Evolutionary conservation across 2,329 filamentous ascomycete species (phyloP).

Genomic region (Harringtonia aguacate): DNA sequence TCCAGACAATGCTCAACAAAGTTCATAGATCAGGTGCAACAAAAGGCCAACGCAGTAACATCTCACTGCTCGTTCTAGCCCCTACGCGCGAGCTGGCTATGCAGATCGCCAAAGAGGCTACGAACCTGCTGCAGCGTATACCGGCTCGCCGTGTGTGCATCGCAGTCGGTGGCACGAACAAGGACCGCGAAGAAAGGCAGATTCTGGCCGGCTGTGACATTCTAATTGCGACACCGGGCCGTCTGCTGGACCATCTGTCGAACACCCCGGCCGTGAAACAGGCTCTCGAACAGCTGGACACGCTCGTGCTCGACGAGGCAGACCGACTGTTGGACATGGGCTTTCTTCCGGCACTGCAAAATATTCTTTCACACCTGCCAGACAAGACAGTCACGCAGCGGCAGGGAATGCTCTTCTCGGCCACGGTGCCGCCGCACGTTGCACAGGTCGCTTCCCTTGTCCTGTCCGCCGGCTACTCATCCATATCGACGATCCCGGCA

Average conservation of each 20-base stretch:
- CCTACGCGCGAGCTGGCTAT: slow-evolving; percentile 61
- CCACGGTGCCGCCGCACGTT: slow-evolving; percentile 72
- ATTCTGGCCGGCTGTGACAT: slow-evolving; percentile 67
- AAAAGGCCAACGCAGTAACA: slow-evolving; percentile 22
- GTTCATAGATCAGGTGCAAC: slow-evolving; percentile 1
- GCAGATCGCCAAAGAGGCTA: slow-evolving; percentile 63
- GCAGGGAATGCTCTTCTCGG: slow-evolving; percentile 75
- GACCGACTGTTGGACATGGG: slow-evolving; percentile 76
- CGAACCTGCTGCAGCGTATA: slow-evolving; percentile 58
- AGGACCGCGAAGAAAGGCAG: slow-evolving; percentile 58
- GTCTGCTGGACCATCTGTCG: slow-evolving; percentile 67
- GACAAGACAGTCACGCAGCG: slow-evolving; percentile 45
- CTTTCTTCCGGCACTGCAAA: slow-evolving; percentile 68
- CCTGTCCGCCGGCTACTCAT: slow-evolving; percentile 62
- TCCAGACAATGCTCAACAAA: slow-evolving; percentile 59
- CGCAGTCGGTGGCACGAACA: slow-evolving; percentile 72
- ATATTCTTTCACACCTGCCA: slow-evolving; percentile 64
- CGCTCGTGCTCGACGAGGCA: slow-evolving; percentile 74
- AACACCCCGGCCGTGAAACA: slow-evolving; percentile 58
- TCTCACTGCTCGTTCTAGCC: slow-evolving; percentile 55
- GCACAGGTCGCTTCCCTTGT: slow-evolving; percentile 61
- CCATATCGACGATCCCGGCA: slow-evolving; percentile 67
- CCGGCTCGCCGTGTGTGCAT: slow-evolving; percentile 66
- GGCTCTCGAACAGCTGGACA: slow-evolving; percentile 59
- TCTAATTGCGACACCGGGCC: slow-evolving; percentile 70